A percentile compares a stretch with the other conserved stretches of the same genome.
phyloP scores from a whole-genome alignment of 768 basidiomycete species.

The Kwoniella dejecticola region DNA sequence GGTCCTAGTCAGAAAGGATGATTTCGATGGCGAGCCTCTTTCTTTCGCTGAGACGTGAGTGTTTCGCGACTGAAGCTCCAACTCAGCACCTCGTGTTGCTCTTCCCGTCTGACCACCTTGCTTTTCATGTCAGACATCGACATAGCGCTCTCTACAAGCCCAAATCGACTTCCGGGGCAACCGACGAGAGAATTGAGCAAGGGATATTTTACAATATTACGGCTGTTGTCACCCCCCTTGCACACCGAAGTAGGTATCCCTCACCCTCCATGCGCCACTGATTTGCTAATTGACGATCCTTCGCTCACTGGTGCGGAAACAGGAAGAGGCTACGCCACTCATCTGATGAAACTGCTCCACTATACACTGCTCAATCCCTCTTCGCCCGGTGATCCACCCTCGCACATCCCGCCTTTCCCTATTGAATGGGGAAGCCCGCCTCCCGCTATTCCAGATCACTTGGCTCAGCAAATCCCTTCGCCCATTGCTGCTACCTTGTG shows the following conservation, averaged over 20 bases:
- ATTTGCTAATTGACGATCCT: neutral
- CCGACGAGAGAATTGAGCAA: neutral
- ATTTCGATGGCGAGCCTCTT: constrained; percentile 5
- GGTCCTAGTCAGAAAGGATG: constrained; percentile 15
- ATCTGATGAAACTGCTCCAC: constrained; percentile 2
- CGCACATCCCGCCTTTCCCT: neutral
- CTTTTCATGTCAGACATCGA: neutral
- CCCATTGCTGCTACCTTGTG: neutral
- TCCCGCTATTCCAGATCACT: neutral
- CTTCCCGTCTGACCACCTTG: too few relatives aligned
- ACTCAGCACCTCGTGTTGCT: too few relatives aligned
- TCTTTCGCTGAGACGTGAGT: constrained; percentile 13
- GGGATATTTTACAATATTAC: constrained; percentile 1
- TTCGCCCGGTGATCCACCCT: neutral
- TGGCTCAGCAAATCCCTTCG: neutral
- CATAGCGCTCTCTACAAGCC: neutral
- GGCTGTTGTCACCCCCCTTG: neutral
- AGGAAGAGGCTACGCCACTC: constrained; percentile 3
- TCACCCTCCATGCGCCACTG: too few relatives aligned
- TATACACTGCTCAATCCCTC: neutral
- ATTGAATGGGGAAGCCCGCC: neutral
- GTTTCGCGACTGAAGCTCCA: neutral
- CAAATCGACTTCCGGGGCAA: neutral
- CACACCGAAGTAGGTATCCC: constrained; percentile 1
- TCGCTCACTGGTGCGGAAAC: neutral